Conservation (phyloP, 352 stramenopile genomes). For the Phytopythium cucurbitacearum region DNA sequence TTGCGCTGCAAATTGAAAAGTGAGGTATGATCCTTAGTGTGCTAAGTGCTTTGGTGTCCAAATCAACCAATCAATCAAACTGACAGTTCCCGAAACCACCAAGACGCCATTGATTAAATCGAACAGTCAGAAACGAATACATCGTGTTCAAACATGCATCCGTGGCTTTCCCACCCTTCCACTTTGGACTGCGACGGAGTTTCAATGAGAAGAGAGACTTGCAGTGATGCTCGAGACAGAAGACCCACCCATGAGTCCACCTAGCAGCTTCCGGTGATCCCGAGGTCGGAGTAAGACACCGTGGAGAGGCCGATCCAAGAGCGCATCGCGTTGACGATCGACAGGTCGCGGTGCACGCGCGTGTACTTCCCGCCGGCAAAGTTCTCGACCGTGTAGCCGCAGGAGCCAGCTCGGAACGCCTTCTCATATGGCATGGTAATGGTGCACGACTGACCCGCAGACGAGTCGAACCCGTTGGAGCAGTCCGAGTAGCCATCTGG, state of each 20-base stretch:
- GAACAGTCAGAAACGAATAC: too few relatives aligned
- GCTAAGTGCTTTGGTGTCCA: too few relatives aligned
- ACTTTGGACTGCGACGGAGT: too few relatives aligned
- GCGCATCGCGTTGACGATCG: constrained; percentile 67
- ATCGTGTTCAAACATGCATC: too few relatives aligned
- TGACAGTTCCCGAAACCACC: too few relatives aligned
- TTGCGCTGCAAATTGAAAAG: too few relatives aligned
- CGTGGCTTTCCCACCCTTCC: too few relatives aligned
- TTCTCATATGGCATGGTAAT: constrained; percentile 42
- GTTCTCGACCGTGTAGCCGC: constrained; percentile 51
- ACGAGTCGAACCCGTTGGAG: constrained; percentile 24
- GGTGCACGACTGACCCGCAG: constrained; percentile 24
- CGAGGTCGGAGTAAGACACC: constrained; percentile 25
- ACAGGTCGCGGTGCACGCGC: constrained; percentile 60
- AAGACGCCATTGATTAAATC: too few relatives aligned
- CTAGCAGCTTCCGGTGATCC: constrained; percentile 37
- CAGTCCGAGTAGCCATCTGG: constrained; percentile 50
- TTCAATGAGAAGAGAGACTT: neutral
- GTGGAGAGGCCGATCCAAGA: constrained; percentile 36
- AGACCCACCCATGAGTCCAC: neutral
- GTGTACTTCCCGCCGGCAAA: constrained; percentile 58
- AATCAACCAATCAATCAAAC: too few relatives aligned
- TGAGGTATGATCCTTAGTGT: too few relatives aligned
- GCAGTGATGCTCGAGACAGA: neutral
- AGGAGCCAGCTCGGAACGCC: constrained; percentile 43